Evolutionary conservation across 768 basidiomycete genomes (phyloP).

Genomic region (Suillus bovinus): DNA sequence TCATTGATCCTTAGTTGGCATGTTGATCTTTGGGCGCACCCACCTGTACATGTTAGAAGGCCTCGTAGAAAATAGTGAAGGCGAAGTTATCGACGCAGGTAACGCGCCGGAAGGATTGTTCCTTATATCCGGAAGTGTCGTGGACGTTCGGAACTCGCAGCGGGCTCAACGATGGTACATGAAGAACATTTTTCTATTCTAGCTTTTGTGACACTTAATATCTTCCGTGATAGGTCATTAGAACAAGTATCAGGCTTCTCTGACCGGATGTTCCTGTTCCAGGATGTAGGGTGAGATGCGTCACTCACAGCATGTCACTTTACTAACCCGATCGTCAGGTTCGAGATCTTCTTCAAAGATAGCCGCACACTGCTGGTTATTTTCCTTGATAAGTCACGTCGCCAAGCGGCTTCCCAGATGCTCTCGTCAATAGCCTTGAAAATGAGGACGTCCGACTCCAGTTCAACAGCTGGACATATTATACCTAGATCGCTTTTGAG

Average conservation of each 20-base stretch:
- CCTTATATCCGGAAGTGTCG: slow-evolving; percentile 81
- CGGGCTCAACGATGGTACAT: slow-evolving; percentile 77
- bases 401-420: slow-evolving; percentile 58
- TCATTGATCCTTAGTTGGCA: slow-evolving; percentile 53
- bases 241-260: slow-evolving; percentile 76
- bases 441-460: background rate
- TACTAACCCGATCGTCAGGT: slow-evolving; percentile 38
- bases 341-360: slow-evolving; percentile 93
- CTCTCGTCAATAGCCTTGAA: slow-evolving; percentile 41
- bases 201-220: background rate
- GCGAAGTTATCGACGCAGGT: slow-evolving; percentile 84
- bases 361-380: slow-evolving; percentile 85
- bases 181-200: slow-evolving; percentile 19
- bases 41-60: slow-evolving; percentile 93
- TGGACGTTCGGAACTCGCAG: slow-evolving; percentile 79
- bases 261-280: slow-evolving; percentile 84
- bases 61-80: slow-evolving; percentile 80
- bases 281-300: slow-evolving; percentile 80
- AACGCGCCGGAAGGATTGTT: slow-evolving; percentile 83
- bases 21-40: slow-evolving; percentile 82
- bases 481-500: slow-evolving; percentile 29
- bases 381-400: slow-evolving; percentile 68
- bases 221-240: slow-evolving; percentile 58
- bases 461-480: slow-evolving; percentile 27
- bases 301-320: background rate